Percentiles rank a stretch among this genome's conserved stretches.
These are phyloP conservation scores for Pseudogymnoascus sp. DNA, from an alignment of 2,329 filamentous ascomycete genomes.

Conservation along the genomic window DNA sequence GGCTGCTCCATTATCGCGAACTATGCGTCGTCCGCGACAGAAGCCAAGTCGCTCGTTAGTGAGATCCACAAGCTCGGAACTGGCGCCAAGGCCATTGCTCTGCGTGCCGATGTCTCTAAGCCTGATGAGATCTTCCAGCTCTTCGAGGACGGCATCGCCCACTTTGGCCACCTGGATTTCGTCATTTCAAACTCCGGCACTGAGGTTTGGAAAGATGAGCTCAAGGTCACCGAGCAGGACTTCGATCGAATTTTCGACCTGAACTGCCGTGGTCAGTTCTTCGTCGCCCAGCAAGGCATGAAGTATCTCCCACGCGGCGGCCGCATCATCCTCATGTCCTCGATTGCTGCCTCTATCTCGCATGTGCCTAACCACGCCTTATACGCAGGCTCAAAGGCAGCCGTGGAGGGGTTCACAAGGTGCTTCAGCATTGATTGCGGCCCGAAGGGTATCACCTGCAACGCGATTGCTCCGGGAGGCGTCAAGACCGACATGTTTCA, in stretches of 20 bases:
- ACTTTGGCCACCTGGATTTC: constrained; percentile 29
- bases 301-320: constrained; percentile 63
- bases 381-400: constrained; percentile 59
- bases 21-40: constrained; percentile 49
- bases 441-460: constrained; percentile 57
- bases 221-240: constrained; percentile 14
- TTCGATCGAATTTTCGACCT: constrained; percentile 47
- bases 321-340: constrained; percentile 60
- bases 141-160: constrained; percentile 25
- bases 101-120: constrained; percentile 53
- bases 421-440: constrained; percentile 61
- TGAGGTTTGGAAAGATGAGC: constrained; percentile 11
- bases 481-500: constrained; percentile 65
- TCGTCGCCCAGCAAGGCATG: constrained; percentile 67
- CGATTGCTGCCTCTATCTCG: constrained; percentile 53
- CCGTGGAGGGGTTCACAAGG: constrained; percentile 57
- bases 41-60: constrained; percentile 51
- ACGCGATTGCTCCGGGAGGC: constrained; percentile 62
- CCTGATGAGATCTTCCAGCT: constrained; percentile 33
- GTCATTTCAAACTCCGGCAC: constrained; percentile 30
- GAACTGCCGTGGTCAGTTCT: constrained; percentile 63
- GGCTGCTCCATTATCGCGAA: constrained; percentile 61
- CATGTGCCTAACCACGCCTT: constrained; percentile 56
- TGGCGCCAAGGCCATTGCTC: constrained; percentile 42
- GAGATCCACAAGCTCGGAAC: constrained; percentile 45